Base-by-base conservation (phyloP, 768 basidiomycete species). In the Trametes gibbosa region DNA sequence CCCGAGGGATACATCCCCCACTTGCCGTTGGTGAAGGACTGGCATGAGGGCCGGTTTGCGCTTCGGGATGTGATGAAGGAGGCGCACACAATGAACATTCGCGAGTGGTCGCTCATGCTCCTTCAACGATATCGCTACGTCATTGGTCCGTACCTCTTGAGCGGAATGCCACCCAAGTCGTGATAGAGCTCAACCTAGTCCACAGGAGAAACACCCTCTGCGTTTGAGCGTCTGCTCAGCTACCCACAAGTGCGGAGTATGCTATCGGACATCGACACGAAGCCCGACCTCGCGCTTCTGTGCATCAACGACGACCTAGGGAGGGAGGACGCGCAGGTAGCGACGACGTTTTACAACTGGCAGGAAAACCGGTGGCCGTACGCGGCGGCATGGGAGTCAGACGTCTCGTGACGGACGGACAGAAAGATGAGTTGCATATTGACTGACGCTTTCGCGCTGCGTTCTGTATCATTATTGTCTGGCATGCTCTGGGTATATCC, bases 111-210 rank as follows among this genome's bases (percentile, higher is more conserved):
- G 32, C 59, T 72, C 25, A 65, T 65, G 40, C 64, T 75, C 35
- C 65, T 75, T 43, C 69, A 73, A 53, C 71, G 74, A 10, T 75
- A 75, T 56, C 67, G 71, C 32, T 74, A 73, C 59, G 68, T 69
- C 8, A 66, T 75, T 54, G 74, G 71, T 58, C 42, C 43, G 55
- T 67, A 10, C 40, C 48, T 23, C 4, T 10, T 21, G 14, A 24
- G 27, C n/a, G 3, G 24, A 25, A 2, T 24, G 13, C 10, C 46
- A 17, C 16, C 2, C 32, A 14, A 25, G 14, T 12, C 9, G 21
- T 14, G 29, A 32, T 5, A n/a, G 23, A 9, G n/a, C 32, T 17
- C 9, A 37, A 49, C 25, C 24, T 17, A 8, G 45, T 3, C 40
- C 5, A 13, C 51, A 68, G 65, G 57, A 1, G 64, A 53, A 13